phyloP scores from a whole-genome alignment of 139 green algal genomes.

The Haematococcus sp. region DNA sequence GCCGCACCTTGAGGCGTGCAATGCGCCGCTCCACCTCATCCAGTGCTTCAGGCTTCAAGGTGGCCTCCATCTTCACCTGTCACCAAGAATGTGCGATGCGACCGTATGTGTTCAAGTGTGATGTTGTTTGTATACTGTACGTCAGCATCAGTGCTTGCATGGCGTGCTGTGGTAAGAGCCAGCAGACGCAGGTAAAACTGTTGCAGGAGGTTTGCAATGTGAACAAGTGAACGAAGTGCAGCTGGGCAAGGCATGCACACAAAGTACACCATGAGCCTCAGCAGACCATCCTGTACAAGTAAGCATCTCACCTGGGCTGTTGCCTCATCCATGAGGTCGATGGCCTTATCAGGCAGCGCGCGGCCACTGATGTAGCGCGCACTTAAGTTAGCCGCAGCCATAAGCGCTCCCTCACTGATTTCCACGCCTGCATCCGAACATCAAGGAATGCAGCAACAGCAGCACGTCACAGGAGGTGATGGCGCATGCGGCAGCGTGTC shows the following conservation, averaged over 20 bases:
- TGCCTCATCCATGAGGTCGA: conserved; percentile 93
- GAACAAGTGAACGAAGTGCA: not conserved
- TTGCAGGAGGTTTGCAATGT: not conserved
- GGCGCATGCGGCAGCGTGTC: no score
- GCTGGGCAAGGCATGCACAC: not conserved
- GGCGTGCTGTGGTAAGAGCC: no score
- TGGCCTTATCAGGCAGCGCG: conserved; percentile 90
- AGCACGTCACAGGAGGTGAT: not conserved
- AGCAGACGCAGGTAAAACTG: no score
- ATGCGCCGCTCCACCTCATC: conserved; percentile 44
- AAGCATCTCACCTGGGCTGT: conserved; percentile 70
- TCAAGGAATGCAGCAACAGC: not conserved
- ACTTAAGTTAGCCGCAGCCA: conserved; percentile 85
- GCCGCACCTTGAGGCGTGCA: conserved; percentile 11
- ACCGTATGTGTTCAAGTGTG: no score
- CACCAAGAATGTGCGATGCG: no score
- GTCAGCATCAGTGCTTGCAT: no score
- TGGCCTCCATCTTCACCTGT: conserved; percentile 60
- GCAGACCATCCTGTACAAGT: not conserved
- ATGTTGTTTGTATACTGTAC: no score
- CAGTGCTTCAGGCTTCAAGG: conserved; percentile 36
- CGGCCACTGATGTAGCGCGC: conserved; percentile 82
- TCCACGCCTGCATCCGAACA: conserved; percentile 53
- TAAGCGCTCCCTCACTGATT: conserved; percentile 88
- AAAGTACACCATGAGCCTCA: not conserved